Conservation (phyloP, 2,329 filamentous ascomycete species). For the Colletotrichum agaves region DNA sequence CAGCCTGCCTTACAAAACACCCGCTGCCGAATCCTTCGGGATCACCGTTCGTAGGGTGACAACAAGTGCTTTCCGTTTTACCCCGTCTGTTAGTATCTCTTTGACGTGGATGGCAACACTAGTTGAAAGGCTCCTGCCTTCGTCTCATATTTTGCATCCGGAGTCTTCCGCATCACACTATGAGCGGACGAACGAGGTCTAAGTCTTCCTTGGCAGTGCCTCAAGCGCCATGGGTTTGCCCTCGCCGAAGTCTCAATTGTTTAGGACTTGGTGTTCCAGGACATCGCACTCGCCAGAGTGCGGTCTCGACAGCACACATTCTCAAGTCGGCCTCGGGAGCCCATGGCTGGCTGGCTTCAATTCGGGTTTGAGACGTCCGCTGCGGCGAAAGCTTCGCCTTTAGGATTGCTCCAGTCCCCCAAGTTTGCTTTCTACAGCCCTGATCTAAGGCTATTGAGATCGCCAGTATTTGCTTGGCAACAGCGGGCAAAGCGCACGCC, state of each 20-base stretch:
- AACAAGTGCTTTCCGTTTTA: background rate
- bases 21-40: background rate
- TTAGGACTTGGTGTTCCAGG: conserved; percentile 1
- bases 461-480: conserved; percentile 28
- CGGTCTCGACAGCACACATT: background rate
- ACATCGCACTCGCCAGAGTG: conserved; percentile 13
- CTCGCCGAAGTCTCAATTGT: background rate
- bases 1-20: conserved; percentile 1
- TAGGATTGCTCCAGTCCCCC: background rate
- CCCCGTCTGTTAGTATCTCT: too few relatives aligned
- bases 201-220: conserved; percentile 21
- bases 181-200: background rate
- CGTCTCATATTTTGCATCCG: conserved; percentile 20
- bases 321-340: background rate
- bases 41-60: conserved; percentile 19
- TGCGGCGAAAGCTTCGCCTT: conserved; percentile 12
- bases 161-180: background rate
- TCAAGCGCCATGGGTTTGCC: conserved; percentile 6
- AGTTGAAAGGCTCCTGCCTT: conserved; percentile 9
- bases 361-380: conserved; percentile 7
- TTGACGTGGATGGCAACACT: conserved; percentile 13
- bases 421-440: background rate
- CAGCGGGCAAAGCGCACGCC: conserved; percentile 32
- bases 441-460: conserved; percentile 26
- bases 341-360: background rate